Evolutionary conservation across 1,139 yeast genomes (phyloP), one percentile per base, ranked within the genome.

Genomic region (Pichia sp.): DNA sequence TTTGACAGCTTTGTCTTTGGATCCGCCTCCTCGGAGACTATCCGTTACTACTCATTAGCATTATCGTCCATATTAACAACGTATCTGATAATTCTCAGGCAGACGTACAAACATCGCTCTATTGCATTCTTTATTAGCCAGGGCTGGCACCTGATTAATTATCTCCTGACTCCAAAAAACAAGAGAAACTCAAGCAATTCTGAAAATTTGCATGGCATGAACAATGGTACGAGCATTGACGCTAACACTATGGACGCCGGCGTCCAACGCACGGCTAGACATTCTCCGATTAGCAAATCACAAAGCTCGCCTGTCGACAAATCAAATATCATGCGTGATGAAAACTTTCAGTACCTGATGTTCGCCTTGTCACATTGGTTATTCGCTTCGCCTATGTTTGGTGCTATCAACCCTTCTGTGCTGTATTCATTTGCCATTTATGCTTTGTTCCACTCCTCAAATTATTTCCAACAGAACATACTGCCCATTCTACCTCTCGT

Each of bases 351-450:
- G 44, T 72, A 72, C 48, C 58, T 72, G 38, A 31, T 55, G 15
- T 57, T 72, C 45, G 74, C 77, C 0, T 40, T 59, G 7, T 52
- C 62, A 15, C 60, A 70, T 27, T 43, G 58, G 40, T 10, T 52
- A 6, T 49, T 46, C 31, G 49, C 57, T 6, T 30, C 39, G 10
- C 34, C 35, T 13, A 18, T 25, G 9, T 45, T 41, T 30, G 50
- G 49, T 19, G 47, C 49, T 10, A 47, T 50, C 10, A 49, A 45
- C 26, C 40, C 50, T 6, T 47, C 52, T 15, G 45, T 50, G 3
- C 38, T 72, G 30, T 70, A 70, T 49, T 69, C 81, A 21, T 76
- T 72, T 42, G 61, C 66, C 4, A 69, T 76, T n/a, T 77, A 67
- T 54, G 72, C 80, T 1, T 43, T 71, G 3, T 77, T 77, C 61